Conservation (phyloP, 164 flowering plant genomes). For the Magnolia officinalis region DNA sequence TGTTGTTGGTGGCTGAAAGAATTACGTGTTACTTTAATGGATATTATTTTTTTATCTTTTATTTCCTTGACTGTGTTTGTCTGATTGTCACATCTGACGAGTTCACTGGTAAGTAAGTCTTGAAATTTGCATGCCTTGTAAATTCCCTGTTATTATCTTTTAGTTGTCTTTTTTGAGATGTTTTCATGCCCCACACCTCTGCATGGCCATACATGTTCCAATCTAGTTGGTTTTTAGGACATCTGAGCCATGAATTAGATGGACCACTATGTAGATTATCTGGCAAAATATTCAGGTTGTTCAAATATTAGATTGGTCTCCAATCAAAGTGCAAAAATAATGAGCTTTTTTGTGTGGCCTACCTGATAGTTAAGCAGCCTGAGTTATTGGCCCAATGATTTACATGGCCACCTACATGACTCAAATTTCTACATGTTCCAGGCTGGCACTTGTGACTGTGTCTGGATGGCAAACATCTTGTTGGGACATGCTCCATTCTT, state of each 20-base stretch:
- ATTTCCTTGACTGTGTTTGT: constrained; percentile 16
- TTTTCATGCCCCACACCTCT: not conserved
- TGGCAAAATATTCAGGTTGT: too few species aligned
- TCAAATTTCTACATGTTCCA: not conserved
- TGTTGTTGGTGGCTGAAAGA: not conserved
- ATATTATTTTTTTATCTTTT: not conserved
- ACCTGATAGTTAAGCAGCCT: not conserved
- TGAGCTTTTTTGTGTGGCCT: too few species aligned
- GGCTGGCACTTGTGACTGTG: not conserved
- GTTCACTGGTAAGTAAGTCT: constrained; percentile 14
- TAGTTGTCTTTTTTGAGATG: not conserved
- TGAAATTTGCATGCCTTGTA: not conserved
- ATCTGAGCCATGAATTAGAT: not conserved
- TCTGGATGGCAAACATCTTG: not conserved
- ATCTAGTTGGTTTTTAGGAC: not conserved
- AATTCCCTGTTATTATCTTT: not conserved
- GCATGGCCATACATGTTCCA: not conserved
- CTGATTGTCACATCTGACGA: constrained; percentile 5
- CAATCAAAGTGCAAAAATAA: too few species aligned
- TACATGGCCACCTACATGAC: too few species aligned
- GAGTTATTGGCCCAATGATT: too few species aligned
- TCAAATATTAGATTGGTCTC: too few species aligned
- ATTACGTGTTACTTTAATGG: not conserved
- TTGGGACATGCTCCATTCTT: not conserved
- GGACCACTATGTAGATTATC: not conserved